phyloP scores from a whole-genome alignment of 192 early-diverging fungal genomes.

The Gaertneriomyces semiglobifer region DNA sequence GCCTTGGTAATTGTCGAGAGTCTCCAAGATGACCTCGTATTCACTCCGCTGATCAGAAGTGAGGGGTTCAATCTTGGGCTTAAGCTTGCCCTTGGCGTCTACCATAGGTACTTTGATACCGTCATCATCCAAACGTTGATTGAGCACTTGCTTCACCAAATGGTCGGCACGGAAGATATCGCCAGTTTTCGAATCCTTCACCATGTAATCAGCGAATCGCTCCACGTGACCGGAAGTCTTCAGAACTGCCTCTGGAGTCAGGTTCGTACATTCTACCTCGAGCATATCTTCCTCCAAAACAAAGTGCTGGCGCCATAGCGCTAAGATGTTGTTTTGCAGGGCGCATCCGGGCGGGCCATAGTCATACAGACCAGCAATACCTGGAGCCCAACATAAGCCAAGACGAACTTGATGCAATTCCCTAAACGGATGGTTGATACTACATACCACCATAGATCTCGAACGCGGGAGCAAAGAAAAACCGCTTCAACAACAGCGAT shows the following conservation, averaged over 20 bases:
- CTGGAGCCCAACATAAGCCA: constrained; percentile 34
- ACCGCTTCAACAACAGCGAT: constrained; percentile 80
- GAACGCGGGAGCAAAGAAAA: constrained; percentile 96
- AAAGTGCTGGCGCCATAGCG: constrained; percentile 95
- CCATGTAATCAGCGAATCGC: constrained; percentile 98
- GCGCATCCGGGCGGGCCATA: constrained; percentile 94
- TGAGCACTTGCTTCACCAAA: constrained; percentile 89
- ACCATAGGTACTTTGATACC: too few species aligned
- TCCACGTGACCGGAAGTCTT: constrained; percentile 99
- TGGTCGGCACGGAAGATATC: constrained; percentile 98
- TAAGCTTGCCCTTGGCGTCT: constrained; percentile 23
- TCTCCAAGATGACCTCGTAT: constrained; percentile 85
- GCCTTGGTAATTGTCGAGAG: constrained; percentile 93
- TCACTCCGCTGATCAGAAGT: constrained; percentile 57
- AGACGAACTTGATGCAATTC: neutral
- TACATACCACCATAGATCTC: constrained; percentile 87
- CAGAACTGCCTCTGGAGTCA: constrained; percentile 89
- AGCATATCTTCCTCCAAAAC: constrained; percentile 99
- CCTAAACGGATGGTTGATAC: neutral
- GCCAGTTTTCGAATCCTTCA: constrained; percentile 84
- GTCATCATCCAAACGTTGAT: constrained; percentile 86
- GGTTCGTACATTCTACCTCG: constrained; percentile 95
- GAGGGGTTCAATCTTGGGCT: constrained; percentile 58
- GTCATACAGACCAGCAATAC: constrained; percentile 96
- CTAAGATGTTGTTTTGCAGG: constrained; percentile 88